Conservation (phyloP, 441 rosid genomes). For the Syzygium syzygioides region DNA sequence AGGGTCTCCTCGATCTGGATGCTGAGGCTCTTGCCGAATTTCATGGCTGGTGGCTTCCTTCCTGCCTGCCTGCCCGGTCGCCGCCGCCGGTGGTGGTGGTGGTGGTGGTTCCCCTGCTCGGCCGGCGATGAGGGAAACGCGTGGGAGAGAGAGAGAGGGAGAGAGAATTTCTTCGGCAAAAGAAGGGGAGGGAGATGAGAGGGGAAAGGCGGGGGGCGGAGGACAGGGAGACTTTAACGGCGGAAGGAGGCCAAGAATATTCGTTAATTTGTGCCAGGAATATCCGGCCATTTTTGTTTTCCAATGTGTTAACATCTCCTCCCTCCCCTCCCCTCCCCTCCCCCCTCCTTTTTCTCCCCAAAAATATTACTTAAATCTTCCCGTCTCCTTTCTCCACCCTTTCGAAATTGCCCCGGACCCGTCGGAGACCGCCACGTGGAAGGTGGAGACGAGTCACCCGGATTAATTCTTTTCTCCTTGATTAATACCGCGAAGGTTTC, state of each 20-base stretch:
- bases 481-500: too few species aligned
- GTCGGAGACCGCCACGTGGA: too few species aligned
- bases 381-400: too few species aligned
- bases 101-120: too few species aligned
- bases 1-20: constrained; percentile 18
- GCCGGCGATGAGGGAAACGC: too few species aligned
- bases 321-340: not conserved
- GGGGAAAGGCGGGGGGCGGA: too few species aligned
- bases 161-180: not conserved
- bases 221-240: not conserved
- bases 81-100: not conserved
- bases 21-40: constrained; percentile 82
- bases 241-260: not conserved
- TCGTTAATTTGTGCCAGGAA: not conserved
- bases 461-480: too few species aligned
- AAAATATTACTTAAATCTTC: too few species aligned
- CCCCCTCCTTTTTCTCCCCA: too few species aligned
- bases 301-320: not conserved
- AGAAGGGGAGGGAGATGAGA: not conserved
- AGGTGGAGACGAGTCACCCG: too few species aligned
- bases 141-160: not conserved
- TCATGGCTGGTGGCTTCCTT: constrained; percentile 25
- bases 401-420: too few species aligned
- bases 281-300: not conserved
- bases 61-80: not conserved